Base-by-base conservation (phyloP, 306 rosid species). In the Rosa multiflora region DNA sequence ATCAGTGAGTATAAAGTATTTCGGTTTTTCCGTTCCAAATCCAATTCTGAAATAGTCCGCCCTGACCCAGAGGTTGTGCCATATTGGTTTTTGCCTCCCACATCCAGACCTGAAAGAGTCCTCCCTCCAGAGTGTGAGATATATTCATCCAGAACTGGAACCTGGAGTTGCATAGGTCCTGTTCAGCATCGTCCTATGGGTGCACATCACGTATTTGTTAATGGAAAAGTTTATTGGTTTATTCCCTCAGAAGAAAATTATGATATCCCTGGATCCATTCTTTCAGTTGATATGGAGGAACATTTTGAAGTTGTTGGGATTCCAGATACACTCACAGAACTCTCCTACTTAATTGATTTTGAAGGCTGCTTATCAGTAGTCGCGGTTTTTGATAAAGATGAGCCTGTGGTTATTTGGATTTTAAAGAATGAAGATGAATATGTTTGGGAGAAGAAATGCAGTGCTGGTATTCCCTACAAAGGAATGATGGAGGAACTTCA, bases 201-300 rank as follows among this genome's bases (percentile, higher is more conserved):
- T 72, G 70, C 78, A 53, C 39, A 76, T 39, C 83, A 80, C 26
- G 48, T 79, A 71, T 80, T 13, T 76, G 69, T 66, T 21, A 62
- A 63, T 6, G 76, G 73, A 44, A 76, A 79, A 53, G 71, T 72
- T 47, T 79, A 79, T 68, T 83, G 86, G 86, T 79, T 83, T 64
- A 23, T 83, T 21, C 66, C 81, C 47, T 64, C 53, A 18, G 71
- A 70, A 64, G 83, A 76, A 42, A 78, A 79, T 61, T 55, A 7
- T 39, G 10, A 58, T 9, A 59, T 23, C 43, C 71, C 81, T 63
- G 78, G 75, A 29, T 63, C 58, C 42, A 37, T 83, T 75, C 75
- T 83, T 3, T 67, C 75, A 15, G 78, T 83, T 64, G 86, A 79
- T 37, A 76, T 51, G 39, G 75, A 71, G 66, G 78, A 76, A 3